These are phyloP conservation scores for Venturiaceae sp. DNA, from an alignment of 2,329 filamentous ascomycete species.

Conservation along the genomic window DNA sequence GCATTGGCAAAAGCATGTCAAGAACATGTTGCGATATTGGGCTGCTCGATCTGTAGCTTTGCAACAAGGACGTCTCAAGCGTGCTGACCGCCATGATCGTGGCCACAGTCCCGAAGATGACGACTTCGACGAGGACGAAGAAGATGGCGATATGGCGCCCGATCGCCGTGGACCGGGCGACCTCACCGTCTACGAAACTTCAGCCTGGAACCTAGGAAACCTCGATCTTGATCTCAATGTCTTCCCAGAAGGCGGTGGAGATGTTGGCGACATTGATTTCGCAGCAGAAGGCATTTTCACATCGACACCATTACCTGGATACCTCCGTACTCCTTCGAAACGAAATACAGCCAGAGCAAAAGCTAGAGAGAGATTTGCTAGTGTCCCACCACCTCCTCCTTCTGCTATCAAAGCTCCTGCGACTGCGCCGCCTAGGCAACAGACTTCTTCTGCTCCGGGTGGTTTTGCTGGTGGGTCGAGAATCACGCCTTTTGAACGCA, in stretches of 20 bases:
- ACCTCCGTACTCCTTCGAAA: slow-evolving; percentile 38
- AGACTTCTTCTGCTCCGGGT: not conserved
- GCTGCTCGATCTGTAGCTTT: slow-evolving; percentile 30
- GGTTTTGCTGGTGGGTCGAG: not conserved
- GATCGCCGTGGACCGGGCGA: not conserved
- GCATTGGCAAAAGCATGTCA: slow-evolving; percentile 44
- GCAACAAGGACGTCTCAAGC: slow-evolving; percentile 9
- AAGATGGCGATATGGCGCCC: not conserved
- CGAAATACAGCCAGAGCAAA: slow-evolving; percentile 24
- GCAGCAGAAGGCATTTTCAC: slow-evolving; percentile 1
- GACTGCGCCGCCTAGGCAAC: not conserved
- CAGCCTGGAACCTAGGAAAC: slow-evolving; percentile 14
- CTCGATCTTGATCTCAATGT: slow-evolving; percentile 11
- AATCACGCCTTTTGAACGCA: slow-evolving; percentile 22
- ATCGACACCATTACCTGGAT: slow-evolving; percentile 21
- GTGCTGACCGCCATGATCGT: not conserved
- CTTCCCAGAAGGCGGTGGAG: slow-evolving; percentile 15
- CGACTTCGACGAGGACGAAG: not conserved
- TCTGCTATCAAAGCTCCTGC: slow-evolving; percentile 5
- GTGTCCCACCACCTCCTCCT: slow-evolving; percentile 10
- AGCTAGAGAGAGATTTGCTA: slow-evolving; percentile 13
- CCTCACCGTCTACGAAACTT: slow-evolving; percentile 1
- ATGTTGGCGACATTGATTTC: not conserved
- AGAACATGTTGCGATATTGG: slow-evolving; percentile 48
- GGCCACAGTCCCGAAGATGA: not conserved